Conservation (phyloP, 2,329 filamentous ascomycete genomes). For the Trichoderma oligosporum region DNA sequence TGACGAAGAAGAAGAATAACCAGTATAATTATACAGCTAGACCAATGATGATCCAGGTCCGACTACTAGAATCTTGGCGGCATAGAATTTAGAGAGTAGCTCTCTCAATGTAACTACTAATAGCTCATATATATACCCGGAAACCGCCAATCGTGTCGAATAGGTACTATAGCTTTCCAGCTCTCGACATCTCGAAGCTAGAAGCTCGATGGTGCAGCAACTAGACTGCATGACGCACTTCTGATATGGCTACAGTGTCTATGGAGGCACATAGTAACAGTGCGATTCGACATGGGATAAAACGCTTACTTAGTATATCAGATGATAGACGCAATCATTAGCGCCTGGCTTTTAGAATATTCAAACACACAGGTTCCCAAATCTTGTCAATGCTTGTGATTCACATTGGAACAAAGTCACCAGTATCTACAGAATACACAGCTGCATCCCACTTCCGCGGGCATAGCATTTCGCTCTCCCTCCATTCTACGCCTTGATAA, state of each 20-base stretch:
- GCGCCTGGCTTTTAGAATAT: conserved; percentile 5
- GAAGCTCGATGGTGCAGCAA: neutral
- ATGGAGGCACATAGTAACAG: neutral
- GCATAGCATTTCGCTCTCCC: conserved; percentile 23
- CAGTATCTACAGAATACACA: conserved; percentile 41
- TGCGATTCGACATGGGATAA: neutral
- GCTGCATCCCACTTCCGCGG: conserved; percentile 23
- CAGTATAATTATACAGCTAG: no score
- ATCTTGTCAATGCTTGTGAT: conserved; percentile 33
- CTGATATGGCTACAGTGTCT: neutral
- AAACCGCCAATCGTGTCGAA: neutral
- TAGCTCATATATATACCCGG: neutral
- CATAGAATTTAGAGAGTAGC: no score
- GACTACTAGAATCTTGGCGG: no score
- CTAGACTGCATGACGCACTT: neutral
- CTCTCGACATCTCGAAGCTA: neutral
- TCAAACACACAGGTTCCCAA: conserved; percentile 22
- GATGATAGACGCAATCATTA: neutral
- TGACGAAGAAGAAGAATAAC: conserved; percentile 52
- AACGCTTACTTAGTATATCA: neutral
- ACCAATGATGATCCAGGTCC: no score
- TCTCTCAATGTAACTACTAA: no score
- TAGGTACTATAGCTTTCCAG: neutral
- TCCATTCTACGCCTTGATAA: conserved; percentile 24
- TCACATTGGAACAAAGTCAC: conserved; percentile 35